Conservation (phyloP, 1,139 yeast species). For the Ogataea hybrid region DNA sequence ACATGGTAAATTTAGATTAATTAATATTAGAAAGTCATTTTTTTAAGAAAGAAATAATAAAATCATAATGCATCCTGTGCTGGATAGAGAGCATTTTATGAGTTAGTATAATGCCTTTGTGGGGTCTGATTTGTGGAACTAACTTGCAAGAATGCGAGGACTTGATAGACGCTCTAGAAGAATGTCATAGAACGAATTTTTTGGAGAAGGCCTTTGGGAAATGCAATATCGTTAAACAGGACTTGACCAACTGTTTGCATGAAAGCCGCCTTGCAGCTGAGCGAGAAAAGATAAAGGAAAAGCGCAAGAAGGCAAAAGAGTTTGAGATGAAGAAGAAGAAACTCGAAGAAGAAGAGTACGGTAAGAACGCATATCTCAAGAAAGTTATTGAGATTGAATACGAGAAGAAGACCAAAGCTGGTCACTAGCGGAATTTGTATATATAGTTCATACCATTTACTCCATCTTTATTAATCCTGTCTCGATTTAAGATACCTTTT, state of each 20-base stretch:
- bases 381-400: constrained; percentile 55
- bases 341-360: constrained; percentile 74
- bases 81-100: constrained; percentile 31
- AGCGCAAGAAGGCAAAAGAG: constrained; percentile 54
- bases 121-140: background rate
- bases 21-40: background rate
- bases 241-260: constrained; percentile 74
- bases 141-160: constrained; percentile 60
- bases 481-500: constrained; percentile 80
- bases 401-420: constrained; percentile 15
- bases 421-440: background rate
- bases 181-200: constrained; percentile 78
- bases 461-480: constrained; percentile 8
- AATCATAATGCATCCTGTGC: constrained; percentile 32
- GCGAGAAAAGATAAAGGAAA: constrained; percentile 55
- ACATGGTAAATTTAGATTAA: constrained; percentile 4
- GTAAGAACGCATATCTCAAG: constrained; percentile 71
- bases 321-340: constrained; percentile 57
- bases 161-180: constrained; percentile 83
- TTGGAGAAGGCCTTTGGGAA: constrained; percentile 75
- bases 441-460: constrained; percentile 5
- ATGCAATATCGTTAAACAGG: constrained; percentile 84
- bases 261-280: constrained; percentile 71
- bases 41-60: constrained; percentile 3
- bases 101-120: constrained; percentile 20